Evolutionary conservation across 2,329 filamentous ascomycete species (phyloP).

Genomic region (Anthostomella pinea): DNA sequence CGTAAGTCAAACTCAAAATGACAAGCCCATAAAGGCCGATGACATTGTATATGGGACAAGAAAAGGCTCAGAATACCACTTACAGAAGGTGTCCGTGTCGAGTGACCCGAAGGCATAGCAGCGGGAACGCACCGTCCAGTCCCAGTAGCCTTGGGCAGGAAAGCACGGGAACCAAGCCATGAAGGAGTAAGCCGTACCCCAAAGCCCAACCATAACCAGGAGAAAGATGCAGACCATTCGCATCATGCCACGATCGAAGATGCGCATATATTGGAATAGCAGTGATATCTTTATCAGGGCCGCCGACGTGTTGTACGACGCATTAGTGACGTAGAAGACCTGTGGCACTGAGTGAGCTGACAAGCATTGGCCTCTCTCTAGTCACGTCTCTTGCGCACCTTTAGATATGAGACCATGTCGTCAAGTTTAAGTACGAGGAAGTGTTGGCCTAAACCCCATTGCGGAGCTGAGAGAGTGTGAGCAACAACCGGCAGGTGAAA

Average conservation of each 20-base stretch:
- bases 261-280: constrained; percentile 27
- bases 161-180: constrained; percentile 28
- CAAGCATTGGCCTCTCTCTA: too few species aligned
- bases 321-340: constrained; percentile 25
- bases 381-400: too few species aligned
- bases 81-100: constrained; percentile 11
- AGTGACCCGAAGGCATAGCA: constrained; percentile 23
- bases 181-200: constrained; percentile 24
- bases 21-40: too few species aligned
- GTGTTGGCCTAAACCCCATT: constrained; percentile 18
- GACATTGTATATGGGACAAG: too few species aligned
- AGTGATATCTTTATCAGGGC: constrained; percentile 28
- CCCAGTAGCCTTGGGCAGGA: constrained; percentile 22
- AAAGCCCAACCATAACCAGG: constrained; percentile 17
- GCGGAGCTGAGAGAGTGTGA: constrained; percentile 9
- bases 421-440: constrained; percentile 10
- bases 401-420: constrained; percentile 14
- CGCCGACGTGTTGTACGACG: constrained; percentile 23
- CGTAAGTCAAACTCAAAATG: too few species aligned
- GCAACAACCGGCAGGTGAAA: too few species aligned
- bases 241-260: constrained; percentile 14
- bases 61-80: too few species aligned
- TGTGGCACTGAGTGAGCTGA: not conserved
- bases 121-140: constrained; percentile 1
- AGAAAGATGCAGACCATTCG: constrained; percentile 16